Conservation (phyloP, 805 yeast genomes). For the Hanseniaspora meyeri region DNA sequence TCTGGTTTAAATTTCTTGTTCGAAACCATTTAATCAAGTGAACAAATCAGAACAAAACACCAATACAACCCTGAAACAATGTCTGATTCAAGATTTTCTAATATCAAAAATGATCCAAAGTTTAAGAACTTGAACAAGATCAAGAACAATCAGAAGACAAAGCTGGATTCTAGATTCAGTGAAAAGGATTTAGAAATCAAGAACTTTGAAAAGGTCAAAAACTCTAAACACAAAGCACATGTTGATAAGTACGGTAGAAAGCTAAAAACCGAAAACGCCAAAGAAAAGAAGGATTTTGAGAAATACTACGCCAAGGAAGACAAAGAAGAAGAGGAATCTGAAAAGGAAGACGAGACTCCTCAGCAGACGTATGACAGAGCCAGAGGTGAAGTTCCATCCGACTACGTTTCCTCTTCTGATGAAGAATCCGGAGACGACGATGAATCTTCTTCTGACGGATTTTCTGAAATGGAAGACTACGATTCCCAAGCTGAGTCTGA, state of each 20-base stretch:
- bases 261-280: slow-evolving; percentile 30
- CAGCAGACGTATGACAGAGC: slow-evolving; percentile 40
- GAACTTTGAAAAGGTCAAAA: slow-evolving; percentile 18
- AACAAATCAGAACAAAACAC: background rate
- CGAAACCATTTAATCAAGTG: background rate
- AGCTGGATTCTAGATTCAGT: slow-evolving; percentile 77
- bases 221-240: slow-evolving; percentile 37
- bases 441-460: slow-evolving; percentile 26
- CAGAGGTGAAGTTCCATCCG: slow-evolving; percentile 50
- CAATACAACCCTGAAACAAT: slow-evolving; percentile 25
- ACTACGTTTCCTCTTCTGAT: slow-evolving; percentile 32
- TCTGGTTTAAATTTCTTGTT: background rate
- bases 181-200: slow-evolving; percentile 43
- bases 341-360: slow-evolving; percentile 16
- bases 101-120: slow-evolving; percentile 77
- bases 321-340: slow-evolving; percentile 18
- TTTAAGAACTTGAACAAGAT: slow-evolving; percentile 42
- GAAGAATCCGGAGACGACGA: slow-evolving; percentile 35
- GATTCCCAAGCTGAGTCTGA: slow-evolving; percentile 44
- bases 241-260: slow-evolving; percentile 85
- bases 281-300: slow-evolving; percentile 43
- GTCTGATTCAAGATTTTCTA: slow-evolving; percentile 62
- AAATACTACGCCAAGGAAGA: slow-evolving; percentile 46
- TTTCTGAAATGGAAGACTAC: slow-evolving; percentile 29
- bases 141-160: slow-evolving; percentile 62